phyloP scores from a whole-genome alignment of 2,329 filamentous ascomycete genomes.

The Verticillium klebahnii region DNA sequence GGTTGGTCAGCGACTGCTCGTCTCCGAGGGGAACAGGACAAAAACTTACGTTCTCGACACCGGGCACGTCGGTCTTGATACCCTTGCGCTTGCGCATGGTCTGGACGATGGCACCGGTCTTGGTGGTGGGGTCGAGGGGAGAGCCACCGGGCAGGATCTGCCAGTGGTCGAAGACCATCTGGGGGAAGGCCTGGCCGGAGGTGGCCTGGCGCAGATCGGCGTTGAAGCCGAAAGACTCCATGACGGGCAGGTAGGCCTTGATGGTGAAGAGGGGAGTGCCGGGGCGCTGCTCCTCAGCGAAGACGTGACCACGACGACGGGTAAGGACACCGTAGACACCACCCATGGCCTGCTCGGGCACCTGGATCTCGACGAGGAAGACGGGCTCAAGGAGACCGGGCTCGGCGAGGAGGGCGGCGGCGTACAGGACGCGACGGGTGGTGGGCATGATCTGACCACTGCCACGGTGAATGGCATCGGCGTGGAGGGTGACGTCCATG shows the following conservation, averaged over 20 bases:
- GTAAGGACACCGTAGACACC: conserved; percentile 99
- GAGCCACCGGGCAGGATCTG: conserved; percentile 92
- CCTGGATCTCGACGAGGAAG: conserved; percentile 99
- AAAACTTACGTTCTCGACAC: conserved; percentile 85
- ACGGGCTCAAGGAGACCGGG: conserved; percentile 93
- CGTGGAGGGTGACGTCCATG: conserved; percentile 98
- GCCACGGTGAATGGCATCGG: conserved; percentile 99
- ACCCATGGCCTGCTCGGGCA: conserved; percentile 97
- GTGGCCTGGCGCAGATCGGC: conserved; percentile 91
- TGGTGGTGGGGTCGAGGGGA: conserved; percentile 75
- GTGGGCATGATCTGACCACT: conserved; percentile 99
- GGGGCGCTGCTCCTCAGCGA: conserved; percentile 95
- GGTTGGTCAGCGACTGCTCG: conserved; percentile 29
- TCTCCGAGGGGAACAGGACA: background rate
- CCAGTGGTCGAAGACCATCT: conserved; percentile 99
- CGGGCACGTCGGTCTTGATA: conserved; percentile 93
- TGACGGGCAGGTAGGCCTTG: conserved; percentile 94
- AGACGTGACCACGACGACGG: conserved; percentile 97
- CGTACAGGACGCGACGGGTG: conserved; percentile 95
- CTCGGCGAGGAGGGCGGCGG: conserved; percentile 83
- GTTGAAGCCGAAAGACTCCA: conserved; percentile 99
- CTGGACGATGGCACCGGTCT: conserved; percentile 78
- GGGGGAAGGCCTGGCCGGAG: conserved; percentile 97
- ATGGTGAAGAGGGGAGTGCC: conserved; percentile 99
- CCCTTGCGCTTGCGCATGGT: conserved; percentile 99